phyloP scores from a whole-genome alignment of 257 asterid genomes.

The Fraxinus excelsior region DNA sequence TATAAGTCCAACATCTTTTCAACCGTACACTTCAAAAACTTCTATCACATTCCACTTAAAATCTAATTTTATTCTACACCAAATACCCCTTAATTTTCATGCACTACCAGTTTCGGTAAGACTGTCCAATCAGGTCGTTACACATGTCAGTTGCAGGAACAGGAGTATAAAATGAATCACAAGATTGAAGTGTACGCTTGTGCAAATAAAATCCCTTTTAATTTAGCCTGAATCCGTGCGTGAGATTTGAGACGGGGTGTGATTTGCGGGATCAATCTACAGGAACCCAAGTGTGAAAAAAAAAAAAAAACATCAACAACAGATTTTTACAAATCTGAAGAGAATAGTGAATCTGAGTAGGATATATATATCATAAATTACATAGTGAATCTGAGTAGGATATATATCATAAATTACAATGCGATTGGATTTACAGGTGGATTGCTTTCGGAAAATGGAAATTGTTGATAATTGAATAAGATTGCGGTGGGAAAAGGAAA shows the following conservation, averaged over 20 bases:
- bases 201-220: not conserved
- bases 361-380: not conserved
- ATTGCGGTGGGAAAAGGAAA: not conserved
- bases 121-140: not conserved
- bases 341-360: not conserved
- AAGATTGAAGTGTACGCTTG: too few relatives aligned
- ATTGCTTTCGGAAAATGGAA: constrained; percentile 16
- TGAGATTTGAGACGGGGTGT: not conserved
- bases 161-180: not conserved
- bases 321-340: not conserved
- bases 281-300: not conserved
- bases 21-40: too few relatives aligned
- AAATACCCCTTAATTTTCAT: too few relatives aligned
- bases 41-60: too few relatives aligned
- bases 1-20: too few relatives aligned
- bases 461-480: not conserved
- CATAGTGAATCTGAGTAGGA: not conserved
- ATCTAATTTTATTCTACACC: too few relatives aligned
- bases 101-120: not conserved
- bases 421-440: constrained; percentile 23
- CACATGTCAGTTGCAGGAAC: not conserved
- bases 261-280: constrained; percentile 7
- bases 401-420: constrained; percentile 7
- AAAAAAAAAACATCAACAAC: not conserved
- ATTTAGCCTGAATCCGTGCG: not conserved